phyloP scores from a whole-genome alignment of 164 flowering plant species.

The Nymphaea thermarum region DNA sequence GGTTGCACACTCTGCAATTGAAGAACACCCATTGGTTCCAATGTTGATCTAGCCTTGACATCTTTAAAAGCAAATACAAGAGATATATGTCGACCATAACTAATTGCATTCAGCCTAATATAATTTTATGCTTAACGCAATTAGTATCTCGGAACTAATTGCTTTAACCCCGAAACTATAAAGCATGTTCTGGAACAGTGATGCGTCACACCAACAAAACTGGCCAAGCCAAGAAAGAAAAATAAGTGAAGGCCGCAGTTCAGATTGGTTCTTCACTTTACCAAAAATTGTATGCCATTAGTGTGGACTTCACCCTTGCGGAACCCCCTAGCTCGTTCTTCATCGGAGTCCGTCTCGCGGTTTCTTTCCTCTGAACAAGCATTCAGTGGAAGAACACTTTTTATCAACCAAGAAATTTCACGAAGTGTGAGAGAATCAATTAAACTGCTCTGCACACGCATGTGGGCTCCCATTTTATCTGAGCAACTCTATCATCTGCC shows the following conservation, averaged over 20 bases:
- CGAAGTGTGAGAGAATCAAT: constrained; percentile 62
- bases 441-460: constrained; percentile 78
- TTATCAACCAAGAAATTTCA: constrained; percentile 94
- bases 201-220: neutral
- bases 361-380: no score
- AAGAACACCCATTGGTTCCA: constrained; percentile 33
- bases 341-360: no score
- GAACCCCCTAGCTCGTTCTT: no score
- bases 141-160: no score
- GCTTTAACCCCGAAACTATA: neutral
- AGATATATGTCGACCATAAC: no score
- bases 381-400: constrained; percentile 59
- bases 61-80: constrained; percentile 20
- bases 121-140: no score
- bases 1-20: constrained; percentile 26
- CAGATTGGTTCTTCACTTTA: neutral
- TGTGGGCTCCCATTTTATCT: constrained; percentile 69
- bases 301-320: no score
- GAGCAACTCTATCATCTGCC: constrained; percentile 88
- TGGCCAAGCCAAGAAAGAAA: neutral
- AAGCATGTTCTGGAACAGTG: neutral
- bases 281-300: no score
- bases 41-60: constrained; percentile 37
- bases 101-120: neutral
- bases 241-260: neutral